Conservation (phyloP, 495 filamentous ascomycete species). For the Aspergillus baeticus region DNA sequence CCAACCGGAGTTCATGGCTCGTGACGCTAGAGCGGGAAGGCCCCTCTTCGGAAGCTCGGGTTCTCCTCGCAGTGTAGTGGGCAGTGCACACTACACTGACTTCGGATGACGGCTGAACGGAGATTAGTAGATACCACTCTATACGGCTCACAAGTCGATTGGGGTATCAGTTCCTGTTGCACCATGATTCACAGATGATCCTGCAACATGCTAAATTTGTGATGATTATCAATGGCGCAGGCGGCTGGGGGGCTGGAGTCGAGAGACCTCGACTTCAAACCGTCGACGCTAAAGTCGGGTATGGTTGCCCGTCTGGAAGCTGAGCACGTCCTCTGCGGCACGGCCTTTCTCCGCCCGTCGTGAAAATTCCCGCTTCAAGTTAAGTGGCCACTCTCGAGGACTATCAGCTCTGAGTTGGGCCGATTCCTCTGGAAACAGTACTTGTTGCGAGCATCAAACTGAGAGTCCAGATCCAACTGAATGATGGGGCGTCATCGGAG, state of each 20-base stretch:
- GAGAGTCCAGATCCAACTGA: neutral
- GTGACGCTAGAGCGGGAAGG: constrained; percentile 9
- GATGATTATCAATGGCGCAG: neutral
- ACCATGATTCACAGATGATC: neutral
- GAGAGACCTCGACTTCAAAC: no score
- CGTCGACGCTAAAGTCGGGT: neutral
- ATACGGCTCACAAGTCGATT: no score
- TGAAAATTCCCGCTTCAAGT: neutral
- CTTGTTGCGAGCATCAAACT: neutral
- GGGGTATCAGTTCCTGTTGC: neutral
- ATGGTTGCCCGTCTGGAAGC: constrained; percentile 1
- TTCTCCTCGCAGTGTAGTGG: neutral
- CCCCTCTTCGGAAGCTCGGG: constrained; percentile 16
- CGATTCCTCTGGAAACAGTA: neutral
- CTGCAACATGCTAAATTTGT: neutral
- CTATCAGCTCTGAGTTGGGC: neutral
- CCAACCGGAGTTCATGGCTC: constrained; percentile 20
- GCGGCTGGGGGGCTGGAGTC: no score
- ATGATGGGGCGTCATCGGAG: neutral
- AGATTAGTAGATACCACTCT: neutral
- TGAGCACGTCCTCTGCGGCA: neutral
- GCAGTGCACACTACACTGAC: neutral
- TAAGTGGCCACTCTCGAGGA: no score
- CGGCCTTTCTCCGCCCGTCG: neutral
- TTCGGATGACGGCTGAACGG: neutral